Base-by-base conservation (phyloP, 345 rosid species). In the Limnanthes douglasii region DNA sequence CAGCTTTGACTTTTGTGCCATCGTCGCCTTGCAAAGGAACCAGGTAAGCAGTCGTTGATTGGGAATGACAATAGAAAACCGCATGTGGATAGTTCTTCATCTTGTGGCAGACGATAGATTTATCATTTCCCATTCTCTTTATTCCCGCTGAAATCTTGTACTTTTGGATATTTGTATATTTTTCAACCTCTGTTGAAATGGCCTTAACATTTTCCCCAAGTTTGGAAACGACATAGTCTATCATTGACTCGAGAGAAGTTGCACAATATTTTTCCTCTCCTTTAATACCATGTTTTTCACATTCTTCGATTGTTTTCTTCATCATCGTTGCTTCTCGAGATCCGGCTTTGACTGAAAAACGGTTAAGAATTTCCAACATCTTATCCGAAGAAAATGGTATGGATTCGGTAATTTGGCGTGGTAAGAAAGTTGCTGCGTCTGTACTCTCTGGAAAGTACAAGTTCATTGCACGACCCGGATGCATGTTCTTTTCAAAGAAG, bases 181-280 rank as follows among this genome's bases (percentile, higher is more conserved):
- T 51, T 46, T n/a, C n/a, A n/a, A 61, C 88, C 52, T 76, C 84
- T n/a, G 93, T 79, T 3, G 90, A 72, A 44, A 72, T 31, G 23
- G 64, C 83, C 40, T 53, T 31, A 2, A 70, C 54, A n/a, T n/a
- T n/a, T 26, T 17, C 24, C 11, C 90, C 86, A 10, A 88, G 75
- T 65, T 64, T 70, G 10, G 78, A 64, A n/a, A 62, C 70, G 46
- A 65, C 35, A 61, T 67, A 79, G 39, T 83, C 93, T 7, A 83
- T 49, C 95, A 83, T 83, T 0, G 93, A 78, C 60, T 83, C 90
- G 21, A 83, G 43, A 5, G 90, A 88, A 3, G 93, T 83, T 5
- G 90, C 75, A 35, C 95, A 83, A 26, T 67, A 66, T 46, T 73
- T 83, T 23, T 73, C 82, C 56, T 88, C 95, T 26, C 86, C 93